These are phyloP conservation scores for Candida berthetii DNA, from an alignment of 805 yeast species.

Conservation along the genomic window DNA sequence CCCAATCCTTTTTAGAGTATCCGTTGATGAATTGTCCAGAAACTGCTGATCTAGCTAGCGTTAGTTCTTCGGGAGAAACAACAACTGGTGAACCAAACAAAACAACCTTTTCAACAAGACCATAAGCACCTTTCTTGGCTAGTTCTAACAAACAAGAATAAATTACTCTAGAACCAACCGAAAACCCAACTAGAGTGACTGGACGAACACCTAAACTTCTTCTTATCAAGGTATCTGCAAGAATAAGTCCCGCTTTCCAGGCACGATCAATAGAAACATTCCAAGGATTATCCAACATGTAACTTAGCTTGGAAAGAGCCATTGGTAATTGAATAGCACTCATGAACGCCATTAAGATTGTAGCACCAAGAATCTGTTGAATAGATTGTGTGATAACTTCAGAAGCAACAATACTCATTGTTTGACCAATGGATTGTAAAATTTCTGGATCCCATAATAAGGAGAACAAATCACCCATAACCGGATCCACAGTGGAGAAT, in stretches of 20 bases:
- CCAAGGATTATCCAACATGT: constrained; percentile 95
- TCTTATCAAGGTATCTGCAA: constrained; percentile 86
- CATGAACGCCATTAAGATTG: constrained; percentile 85
- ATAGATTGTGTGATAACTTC: constrained; percentile 90
- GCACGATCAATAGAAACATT: constrained; percentile 95
- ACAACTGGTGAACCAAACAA: constrained; percentile 88
- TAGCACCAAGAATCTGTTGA: constrained; percentile 92
- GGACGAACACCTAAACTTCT: constrained; percentile 92
- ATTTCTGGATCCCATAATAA: constrained; percentile 97
- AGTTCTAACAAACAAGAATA: constrained; percentile 85
- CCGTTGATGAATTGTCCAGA: constrained; percentile 90
- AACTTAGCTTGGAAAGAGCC: constrained; percentile 83
- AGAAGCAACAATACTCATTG: constrained; percentile 86
- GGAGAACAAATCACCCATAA: constrained; percentile 94
- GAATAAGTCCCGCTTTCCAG: constrained; percentile 87
- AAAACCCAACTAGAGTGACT: constrained; percentile 86
- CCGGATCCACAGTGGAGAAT: constrained; percentile 93
- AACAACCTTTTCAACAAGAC: constrained; percentile 82
- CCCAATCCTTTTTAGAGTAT: constrained; percentile 91
- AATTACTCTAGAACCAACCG: constrained; percentile 88
- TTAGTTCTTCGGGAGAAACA: constrained; percentile 68
- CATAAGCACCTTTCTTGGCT: constrained; percentile 80
- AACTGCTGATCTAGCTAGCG: constrained; percentile 76
- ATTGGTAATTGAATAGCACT: constrained; percentile 90
- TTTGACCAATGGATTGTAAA: constrained; percentile 94